Evolutionary conservation across 306 rosid genomes (phyloP).

Genomic region (Nissolia schottii): DNA sequence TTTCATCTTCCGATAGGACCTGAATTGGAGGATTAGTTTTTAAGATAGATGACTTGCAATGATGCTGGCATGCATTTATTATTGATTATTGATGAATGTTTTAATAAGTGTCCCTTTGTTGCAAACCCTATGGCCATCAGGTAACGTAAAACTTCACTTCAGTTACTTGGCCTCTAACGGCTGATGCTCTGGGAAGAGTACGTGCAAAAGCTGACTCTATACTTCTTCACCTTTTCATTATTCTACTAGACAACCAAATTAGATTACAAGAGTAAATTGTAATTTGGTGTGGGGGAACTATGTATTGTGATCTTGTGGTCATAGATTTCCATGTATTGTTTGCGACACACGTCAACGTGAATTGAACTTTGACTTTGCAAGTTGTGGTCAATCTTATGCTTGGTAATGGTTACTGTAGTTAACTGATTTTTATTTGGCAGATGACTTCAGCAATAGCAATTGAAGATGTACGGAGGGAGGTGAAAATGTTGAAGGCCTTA

Average conservation of each 20-base stretch:
- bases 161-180: constrained; percentile 11
- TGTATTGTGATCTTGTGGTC: background rate
- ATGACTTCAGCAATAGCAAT: constrained; percentile 90
- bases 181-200: constrained; percentile 4
- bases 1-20: background rate
- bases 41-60: background rate
- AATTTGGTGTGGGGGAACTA: background rate
- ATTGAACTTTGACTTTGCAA: background rate
- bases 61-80: background rate
- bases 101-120: background rate
- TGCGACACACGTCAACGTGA: background rate
- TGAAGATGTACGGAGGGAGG: constrained; percentile 97
- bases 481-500: constrained; percentile 86
- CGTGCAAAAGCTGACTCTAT: constrained; percentile 10
- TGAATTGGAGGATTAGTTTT: background rate
- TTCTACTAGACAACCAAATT: constrained; percentile 15
- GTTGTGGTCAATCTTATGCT: background rate
- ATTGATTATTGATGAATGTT: background rate
- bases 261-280: background rate
- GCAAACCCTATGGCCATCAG: background rate
- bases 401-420: background rate
- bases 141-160: constrained; percentile 5
- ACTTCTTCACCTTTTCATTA: background rate
- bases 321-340: constrained; percentile 2
- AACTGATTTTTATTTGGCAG: constrained; percentile 48